Evolutionary conservation across 2,329 filamentous ascomycete species (phyloP).

Genomic region (Aureobasidium sp.): DNA sequence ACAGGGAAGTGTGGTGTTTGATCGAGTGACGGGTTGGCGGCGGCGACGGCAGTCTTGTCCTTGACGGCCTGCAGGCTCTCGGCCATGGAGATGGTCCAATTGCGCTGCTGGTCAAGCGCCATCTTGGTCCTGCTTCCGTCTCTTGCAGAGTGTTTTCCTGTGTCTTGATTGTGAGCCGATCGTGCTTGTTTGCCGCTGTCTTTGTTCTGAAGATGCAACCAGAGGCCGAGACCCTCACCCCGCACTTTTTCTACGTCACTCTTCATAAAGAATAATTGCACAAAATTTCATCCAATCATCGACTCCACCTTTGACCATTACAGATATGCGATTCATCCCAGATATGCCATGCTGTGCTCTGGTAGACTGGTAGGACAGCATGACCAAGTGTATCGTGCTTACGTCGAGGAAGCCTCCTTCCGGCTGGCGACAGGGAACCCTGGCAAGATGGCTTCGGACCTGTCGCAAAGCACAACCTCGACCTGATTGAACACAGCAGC

Average conservation of each 20-base stretch:
- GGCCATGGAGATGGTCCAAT: constrained; percentile 30
- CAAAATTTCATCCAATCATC: background rate
- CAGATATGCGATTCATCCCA: no score
- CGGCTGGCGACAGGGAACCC: background rate
- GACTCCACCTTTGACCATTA: background rate
- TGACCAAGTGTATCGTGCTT: no score
- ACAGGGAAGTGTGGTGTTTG: background rate
- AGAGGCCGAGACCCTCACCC: constrained; percentile 1
- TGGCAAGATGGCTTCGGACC: background rate
- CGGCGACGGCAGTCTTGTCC: background rate
- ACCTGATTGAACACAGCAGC: background rate
- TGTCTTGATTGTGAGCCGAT: background rate
- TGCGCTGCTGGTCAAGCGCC: constrained; percentile 29
- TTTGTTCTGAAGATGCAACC: background rate
- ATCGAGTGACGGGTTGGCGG: background rate
- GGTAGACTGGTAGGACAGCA: no score
- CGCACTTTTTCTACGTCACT: constrained; percentile 6
- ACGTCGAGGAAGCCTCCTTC: background rate
- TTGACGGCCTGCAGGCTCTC: constrained; percentile 25
- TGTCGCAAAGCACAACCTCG: background rate
- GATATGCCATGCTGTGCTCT: no score
- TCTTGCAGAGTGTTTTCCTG: background rate
- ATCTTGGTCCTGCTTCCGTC: constrained; percentile 16
- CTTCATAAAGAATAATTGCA: background rate
- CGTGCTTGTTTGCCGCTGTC: constrained; percentile 7